phyloP scores from a whole-genome alignment of 2,329 filamentous ascomycete genomes.

The Ascocoryne sarcoides region DNA sequence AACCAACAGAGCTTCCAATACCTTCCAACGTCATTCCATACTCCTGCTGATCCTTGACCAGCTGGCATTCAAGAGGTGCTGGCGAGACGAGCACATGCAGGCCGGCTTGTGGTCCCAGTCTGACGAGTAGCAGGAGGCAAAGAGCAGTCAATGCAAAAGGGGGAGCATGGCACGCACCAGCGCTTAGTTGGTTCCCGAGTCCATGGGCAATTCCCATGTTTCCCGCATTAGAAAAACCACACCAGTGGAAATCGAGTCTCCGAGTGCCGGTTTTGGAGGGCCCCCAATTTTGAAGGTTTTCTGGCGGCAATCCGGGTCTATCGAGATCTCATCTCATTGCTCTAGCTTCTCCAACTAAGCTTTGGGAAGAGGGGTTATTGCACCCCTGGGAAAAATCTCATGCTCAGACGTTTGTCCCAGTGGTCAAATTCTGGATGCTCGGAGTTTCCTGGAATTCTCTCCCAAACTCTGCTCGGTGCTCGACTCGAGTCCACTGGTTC shows the following conservation, averaged over 20 bases:
- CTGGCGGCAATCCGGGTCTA: too few relatives aligned
- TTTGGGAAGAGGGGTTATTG: too few relatives aligned
- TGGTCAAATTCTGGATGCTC: too few relatives aligned
- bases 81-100: not conserved
- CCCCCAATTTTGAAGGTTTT: not conserved
- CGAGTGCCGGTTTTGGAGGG: not conserved
- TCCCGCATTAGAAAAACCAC: not conserved
- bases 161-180: not conserved
- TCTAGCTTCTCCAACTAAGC: too few relatives aligned
- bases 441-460: too few relatives aligned
- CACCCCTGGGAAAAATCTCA: too few relatives aligned
- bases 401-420: too few relatives aligned
- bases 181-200: not conserved
- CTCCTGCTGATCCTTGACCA: not conserved
- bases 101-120: not conserved
- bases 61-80: not conserved
- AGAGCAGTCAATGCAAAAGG: not conserved
- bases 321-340: too few relatives aligned
- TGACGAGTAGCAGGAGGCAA: not conserved
- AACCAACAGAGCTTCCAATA: too few relatives aligned
- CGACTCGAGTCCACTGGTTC: too few relatives aligned
- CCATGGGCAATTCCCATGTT: not conserved
- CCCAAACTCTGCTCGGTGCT: too few relatives aligned
- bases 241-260: not conserved
- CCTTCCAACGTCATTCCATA: not conserved